Base-by-base conservation (phyloP, 2,329 filamentous ascomycete genomes). In the Colletotrichum somersetense region DNA sequence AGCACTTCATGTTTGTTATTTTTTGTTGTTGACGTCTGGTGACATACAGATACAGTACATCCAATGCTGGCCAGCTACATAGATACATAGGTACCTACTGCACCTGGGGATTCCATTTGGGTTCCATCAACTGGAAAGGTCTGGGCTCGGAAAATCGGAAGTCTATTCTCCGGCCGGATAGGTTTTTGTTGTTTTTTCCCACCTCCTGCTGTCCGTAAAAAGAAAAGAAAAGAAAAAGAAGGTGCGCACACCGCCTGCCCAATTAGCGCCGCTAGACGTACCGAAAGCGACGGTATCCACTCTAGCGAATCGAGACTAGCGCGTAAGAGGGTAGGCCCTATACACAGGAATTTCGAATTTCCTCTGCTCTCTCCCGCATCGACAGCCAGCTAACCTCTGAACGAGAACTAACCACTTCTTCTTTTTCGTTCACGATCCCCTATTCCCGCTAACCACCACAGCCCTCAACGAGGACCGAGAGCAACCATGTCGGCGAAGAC, bases 401-500 rank as follows among this genome's bases (percentile, higher is more conserved):
- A 58, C 61, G 59, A 52, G 50, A 57, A 71, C 52, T 61, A 71
- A 73, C 62, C 67, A 71, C 65, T 53, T 64, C 52, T 69, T 73
- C 64, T 75, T 73, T 64, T 73, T 67, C 71, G 67, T 71, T 69
- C 66, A 79, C 80, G 76, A 77, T 77, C 78, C 77, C 66, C 66
- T 42, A 61, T 72, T 69, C 66, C 70, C 70, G 70, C 70, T 72
- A 72, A 72, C 66, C 66, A 72, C 70, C 57, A 67, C 70, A 65
- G 72, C 71, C 72, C 72, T 72, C 73, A 64, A 74, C 71, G 66
- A 64, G 58, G 71, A 70, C 67, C 73, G 66, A 72, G 70, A 71
- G 64, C 73, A 74, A 91, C 84, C 79, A 94, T 94, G 92, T 92
- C 92, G 88, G 87, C 87, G 80, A 91, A 92, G 91, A 88, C 89